Evolutionary conservation across 2,329 filamentous ascomycete genomes (phyloP).

Genomic region (Alternaria ventricosa): DNA sequence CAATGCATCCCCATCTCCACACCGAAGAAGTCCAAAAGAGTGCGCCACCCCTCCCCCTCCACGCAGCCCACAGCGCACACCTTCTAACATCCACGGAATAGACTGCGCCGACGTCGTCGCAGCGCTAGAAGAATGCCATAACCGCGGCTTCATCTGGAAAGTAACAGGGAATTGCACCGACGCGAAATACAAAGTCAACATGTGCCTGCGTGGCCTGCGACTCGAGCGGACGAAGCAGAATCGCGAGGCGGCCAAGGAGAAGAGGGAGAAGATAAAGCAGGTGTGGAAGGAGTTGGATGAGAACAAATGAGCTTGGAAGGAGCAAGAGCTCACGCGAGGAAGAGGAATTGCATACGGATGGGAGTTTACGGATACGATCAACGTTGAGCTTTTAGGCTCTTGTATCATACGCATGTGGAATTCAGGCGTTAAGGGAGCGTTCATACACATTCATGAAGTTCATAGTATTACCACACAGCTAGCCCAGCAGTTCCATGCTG

Average conservation of each 20-base stretch:
- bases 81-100: slow-evolving; percentile 50
- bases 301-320: slow-evolving; percentile 56
- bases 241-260: slow-evolving; percentile 69
- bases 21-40: slow-evolving; percentile 84
- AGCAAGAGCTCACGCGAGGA: not conserved
- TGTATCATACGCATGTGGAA: not conserved
- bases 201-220: slow-evolving; percentile 82
- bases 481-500: slow-evolving; percentile 3
- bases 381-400: not conserved
- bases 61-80: not conserved
- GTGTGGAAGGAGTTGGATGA: slow-evolving; percentile 80
- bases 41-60: slow-evolving; percentile 51
- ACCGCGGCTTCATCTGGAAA: slow-evolving; percentile 90
- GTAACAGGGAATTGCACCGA: slow-evolving; percentile 88
- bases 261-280: slow-evolving; percentile 76
- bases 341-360: not conserved
- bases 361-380: not conserved
- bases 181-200: slow-evolving; percentile 81
- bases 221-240: slow-evolving; percentile 79
- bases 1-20: slow-evolving; percentile 97
- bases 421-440: not conserved
- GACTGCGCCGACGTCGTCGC: slow-evolving; percentile 95
- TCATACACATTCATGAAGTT: not conserved
- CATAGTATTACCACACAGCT: slow-evolving; percentile 11
- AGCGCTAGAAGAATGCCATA: slow-evolving; percentile 94